These are phyloP conservation scores for Aspergillus eucalypticola DNA, from an alignment of 2,329 filamentous ascomycete genomes.

Conservation along the genomic window DNA sequence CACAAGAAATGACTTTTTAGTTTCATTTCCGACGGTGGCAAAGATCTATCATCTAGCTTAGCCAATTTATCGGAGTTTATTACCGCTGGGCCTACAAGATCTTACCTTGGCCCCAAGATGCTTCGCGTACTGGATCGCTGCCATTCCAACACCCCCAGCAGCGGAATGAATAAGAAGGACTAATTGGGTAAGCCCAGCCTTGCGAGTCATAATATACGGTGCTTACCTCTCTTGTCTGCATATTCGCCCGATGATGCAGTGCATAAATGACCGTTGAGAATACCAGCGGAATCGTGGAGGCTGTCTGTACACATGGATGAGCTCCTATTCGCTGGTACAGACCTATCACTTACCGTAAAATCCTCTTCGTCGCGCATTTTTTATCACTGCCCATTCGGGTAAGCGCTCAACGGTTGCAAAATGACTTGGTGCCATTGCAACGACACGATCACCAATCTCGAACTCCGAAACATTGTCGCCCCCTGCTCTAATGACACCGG, in stretches of 20 bases:
- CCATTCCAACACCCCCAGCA: conserved; percentile 29
- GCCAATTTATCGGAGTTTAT: no score
- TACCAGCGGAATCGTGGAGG: not conserved
- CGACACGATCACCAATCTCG: conserved; percentile 1
- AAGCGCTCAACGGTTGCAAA: conserved; percentile 1
- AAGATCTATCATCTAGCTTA: conserved; percentile 15
- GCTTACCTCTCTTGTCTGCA: conserved; percentile 12
- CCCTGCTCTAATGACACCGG: not conserved
- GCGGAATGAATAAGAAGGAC: conserved; percentile 28
- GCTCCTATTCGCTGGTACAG: not conserved
- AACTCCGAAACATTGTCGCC: not conserved
- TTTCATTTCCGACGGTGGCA: conserved; percentile 24
- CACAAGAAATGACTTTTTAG: conserved; percentile 27
- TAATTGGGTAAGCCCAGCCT: not conserved
- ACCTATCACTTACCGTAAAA: not conserved
- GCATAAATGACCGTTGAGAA: conserved; percentile 6
- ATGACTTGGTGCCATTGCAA: conserved; percentile 1
- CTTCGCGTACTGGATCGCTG: conserved; percentile 27
- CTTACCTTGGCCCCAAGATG: conserved; percentile 21
- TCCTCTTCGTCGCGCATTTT: not conserved
- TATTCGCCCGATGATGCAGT: not conserved
- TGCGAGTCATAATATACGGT: not conserved
- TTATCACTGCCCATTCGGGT: not conserved
- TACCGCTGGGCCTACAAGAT: no score
- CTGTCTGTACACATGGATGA: not conserved